Base-by-base conservation (phyloP, 306 rosid species). In the Morella rubra region DNA sequence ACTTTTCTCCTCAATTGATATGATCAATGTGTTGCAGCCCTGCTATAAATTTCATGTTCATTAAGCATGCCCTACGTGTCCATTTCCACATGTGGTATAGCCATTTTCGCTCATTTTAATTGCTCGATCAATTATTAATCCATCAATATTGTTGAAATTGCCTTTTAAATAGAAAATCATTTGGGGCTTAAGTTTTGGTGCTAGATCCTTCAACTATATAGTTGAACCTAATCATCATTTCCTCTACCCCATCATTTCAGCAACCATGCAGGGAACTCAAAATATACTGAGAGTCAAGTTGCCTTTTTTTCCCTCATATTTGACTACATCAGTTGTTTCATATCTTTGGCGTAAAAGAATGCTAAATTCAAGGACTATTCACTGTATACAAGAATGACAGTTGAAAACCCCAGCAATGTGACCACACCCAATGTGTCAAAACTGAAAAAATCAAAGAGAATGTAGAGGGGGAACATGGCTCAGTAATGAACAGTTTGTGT, bases 31-130 rank as follows among this genome's bases (percentile, higher is more conserved):
- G 60, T 44, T 64, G 15, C 47, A 50, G 24, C 37, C 3, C 37
- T 32, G 37, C 46, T 58, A 53, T 55, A 32, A 19, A 27, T 54
- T 44, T 16, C 20, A 42, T 18, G n/a, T 71, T 62, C 41, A 18
- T 50, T 73, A 55, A 44, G 54, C 73, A 18, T 73, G 75, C 75
- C 40, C 22, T 44, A 16, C 41, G 37, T 66, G 41, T 53, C 59
- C 79, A 69, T 81, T 55, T 65, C 15, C 64, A 49, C 44, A 68
- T 42, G 32, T 22, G 12, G 52, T 59, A 22, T 58, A 4, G 40
- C 9, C 27, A 27, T 59, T 9, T 9, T 59, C 6, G 9, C 40
- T 59, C 1, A 59, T 20, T 11, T 3, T 59, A 22, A 9, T 20
- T 59, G 22, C 14, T 1, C 41, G 19, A 52, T 16, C 1, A 2